A percentile compares a stretch with the other conserved stretches of the same genome.
phyloP scores from a whole-genome alignment of 1,139 yeast genomes.

The Yamadazyma mexicana region DNA sequence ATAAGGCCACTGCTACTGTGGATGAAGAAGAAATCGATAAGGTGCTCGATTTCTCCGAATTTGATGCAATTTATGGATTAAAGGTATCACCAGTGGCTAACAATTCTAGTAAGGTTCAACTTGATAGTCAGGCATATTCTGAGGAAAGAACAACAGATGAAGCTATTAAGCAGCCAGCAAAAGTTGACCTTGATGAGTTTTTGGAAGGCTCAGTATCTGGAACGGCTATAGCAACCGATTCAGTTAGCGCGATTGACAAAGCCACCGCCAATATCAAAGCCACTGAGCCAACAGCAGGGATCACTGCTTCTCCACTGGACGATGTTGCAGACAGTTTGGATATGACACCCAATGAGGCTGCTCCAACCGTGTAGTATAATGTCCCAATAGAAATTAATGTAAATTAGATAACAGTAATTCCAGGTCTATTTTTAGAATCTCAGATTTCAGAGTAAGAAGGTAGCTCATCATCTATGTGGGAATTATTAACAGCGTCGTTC shows the following conservation, averaged over 20 bases:
- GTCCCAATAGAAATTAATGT: constrained; percentile 5
- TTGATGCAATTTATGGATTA: constrained; percentile 48
- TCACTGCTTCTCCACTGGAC: background rate
- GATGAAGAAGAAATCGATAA: constrained; percentile 28
- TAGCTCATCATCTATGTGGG: constrained; percentile 44
- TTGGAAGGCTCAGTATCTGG: background rate
- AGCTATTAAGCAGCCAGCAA: constrained; percentile 5
- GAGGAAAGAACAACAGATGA: background rate
- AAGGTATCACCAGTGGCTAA: constrained; percentile 29
- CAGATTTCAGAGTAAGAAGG: constrained; percentile 33
- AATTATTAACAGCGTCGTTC: constrained; percentile 34
- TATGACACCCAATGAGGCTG: constrained; percentile 2
- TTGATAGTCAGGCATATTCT: background rate
- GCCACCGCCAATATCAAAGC: no score
- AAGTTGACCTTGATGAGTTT: constrained; percentile 1
- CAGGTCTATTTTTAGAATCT: background rate
- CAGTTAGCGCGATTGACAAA: no score
- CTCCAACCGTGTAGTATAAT: background rate
- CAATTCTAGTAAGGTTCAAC: background rate
- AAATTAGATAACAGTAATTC: constrained; percentile 2
- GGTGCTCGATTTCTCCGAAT: constrained; percentile 46
- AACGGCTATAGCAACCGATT: no score
- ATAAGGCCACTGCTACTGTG: constrained; percentile 26
- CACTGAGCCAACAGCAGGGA: no score
- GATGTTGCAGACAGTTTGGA: background rate